Evolutionary conservation across 2,329 filamentous ascomycete genomes (phyloP).

Genomic region (Colletotrichum endophyticum): DNA sequence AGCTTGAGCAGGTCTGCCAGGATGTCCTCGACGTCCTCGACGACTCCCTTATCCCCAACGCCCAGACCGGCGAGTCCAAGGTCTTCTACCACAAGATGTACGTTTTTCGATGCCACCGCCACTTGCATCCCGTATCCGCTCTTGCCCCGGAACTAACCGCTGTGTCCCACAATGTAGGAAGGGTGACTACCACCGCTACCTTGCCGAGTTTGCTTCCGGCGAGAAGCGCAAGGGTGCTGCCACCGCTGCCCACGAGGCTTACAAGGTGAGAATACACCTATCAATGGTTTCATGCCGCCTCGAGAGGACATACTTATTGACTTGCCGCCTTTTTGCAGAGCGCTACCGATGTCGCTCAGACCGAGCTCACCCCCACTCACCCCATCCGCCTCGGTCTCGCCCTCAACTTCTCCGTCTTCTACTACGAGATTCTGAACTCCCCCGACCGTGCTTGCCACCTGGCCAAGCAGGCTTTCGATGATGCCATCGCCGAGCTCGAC

Average conservation of each 20-base stretch:
- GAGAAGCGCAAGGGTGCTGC: constrained; percentile 92
- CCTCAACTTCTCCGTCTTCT: constrained; percentile 99
- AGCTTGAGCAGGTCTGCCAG: constrained; percentile 98
- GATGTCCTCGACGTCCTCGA: constrained; percentile 96
- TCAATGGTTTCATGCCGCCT: background rate
- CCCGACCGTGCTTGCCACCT: constrained; percentile 97
- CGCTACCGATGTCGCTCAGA: constrained; percentile 97
- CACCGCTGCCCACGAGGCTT: constrained; percentile 88
- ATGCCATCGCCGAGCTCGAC: constrained; percentile 98
- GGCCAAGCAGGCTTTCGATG: constrained; percentile 98
- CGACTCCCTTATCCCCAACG: constrained; percentile 91
- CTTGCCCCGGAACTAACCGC: constrained; percentile 1
- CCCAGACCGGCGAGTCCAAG: constrained; percentile 97
- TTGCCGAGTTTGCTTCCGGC: constrained; percentile 90
- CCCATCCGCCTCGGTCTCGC: constrained; percentile 97
- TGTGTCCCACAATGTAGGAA: constrained; percentile 65
- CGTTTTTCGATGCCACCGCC: constrained; percentile 41
- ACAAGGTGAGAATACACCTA: constrained; percentile 75
- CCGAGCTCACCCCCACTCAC: constrained; percentile 95
- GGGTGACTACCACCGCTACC: constrained; percentile 96
- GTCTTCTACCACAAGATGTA: constrained; percentile 99
- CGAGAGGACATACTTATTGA: background rate
- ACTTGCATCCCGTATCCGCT: background rate
- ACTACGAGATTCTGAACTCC: constrained; percentile 99
- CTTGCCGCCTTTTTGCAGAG: constrained; percentile 59